These are phyloP conservation scores for Sporothrix pallida DNA, from an alignment of 2,329 filamentous ascomycete species.

Conservation along the genomic window DNA sequence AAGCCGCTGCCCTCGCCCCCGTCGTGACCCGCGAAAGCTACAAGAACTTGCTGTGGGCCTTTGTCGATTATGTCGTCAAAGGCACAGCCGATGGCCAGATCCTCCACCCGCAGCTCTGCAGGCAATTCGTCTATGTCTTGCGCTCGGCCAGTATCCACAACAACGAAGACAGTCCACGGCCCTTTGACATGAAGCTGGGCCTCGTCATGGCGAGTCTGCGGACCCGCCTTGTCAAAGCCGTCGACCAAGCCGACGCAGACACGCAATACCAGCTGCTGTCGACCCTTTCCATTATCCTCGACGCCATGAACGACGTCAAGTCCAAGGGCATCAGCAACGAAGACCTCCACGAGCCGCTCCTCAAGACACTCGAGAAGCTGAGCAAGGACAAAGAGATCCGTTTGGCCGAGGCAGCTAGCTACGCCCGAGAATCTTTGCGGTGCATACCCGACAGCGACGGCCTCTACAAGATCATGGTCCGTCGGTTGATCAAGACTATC, in stretches of 20 bases:
- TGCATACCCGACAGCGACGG: conserved; percentile 1
- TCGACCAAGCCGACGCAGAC: neutral
- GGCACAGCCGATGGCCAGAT: neutral
- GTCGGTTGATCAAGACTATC: neutral
- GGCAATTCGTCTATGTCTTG: neutral
- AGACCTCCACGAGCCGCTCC: neutral
- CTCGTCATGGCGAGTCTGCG: neutral
- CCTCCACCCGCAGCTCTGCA: conserved; percentile 1
- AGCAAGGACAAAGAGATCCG: neutral
- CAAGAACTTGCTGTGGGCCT: neutral
- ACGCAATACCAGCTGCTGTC: neutral
- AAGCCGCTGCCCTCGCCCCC: neutral
- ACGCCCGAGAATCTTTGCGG: neutral
- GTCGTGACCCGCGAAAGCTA: neutral
- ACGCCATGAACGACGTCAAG: conserved; percentile 24
- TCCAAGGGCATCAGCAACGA: neutral
- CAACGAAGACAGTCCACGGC: too few species aligned
- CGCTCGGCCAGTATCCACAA: neutral
- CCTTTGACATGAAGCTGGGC: neutral
- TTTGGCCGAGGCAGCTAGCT: neutral
- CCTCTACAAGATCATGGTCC: neutral
- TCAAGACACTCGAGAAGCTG: neutral
- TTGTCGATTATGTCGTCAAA: neutral
- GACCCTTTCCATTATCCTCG: neutral
- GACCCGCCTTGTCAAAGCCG: neutral